A percentile compares a stretch with the other conserved stretches of the same genome.
phyloP scores from a whole-genome alignment of 2,329 filamentous ascomycete species.

The Camptophora hylomeconis region DNA sequence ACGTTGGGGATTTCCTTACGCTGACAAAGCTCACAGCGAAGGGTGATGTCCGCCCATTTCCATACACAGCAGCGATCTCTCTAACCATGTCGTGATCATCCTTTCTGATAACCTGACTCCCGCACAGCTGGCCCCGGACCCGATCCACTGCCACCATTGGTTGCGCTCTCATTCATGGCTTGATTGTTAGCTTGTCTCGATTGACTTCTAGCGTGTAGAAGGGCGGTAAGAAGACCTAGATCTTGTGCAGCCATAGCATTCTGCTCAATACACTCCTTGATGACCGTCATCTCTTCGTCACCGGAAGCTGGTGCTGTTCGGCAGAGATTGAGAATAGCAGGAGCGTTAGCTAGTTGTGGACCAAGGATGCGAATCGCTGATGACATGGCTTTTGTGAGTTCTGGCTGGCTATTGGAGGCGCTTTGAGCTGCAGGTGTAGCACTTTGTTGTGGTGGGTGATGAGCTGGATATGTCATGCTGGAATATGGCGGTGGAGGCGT shows the following conservation, averaged over 20 bases:
- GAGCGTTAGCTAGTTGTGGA: constrained; percentile 41
- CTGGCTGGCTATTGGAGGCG: too few relatives aligned
- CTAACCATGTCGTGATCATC: too few relatives aligned
- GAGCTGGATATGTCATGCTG: constrained; percentile 1
- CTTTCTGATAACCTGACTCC: too few relatives aligned
- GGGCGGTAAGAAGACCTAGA: constrained; percentile 29
- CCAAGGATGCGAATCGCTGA: constrained; percentile 54
- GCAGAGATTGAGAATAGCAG: constrained; percentile 57
- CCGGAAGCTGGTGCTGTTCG: constrained; percentile 56
- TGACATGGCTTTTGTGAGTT: constrained; percentile 38
- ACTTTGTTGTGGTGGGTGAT: not conserved
- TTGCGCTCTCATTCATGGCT: constrained; percentile 26
- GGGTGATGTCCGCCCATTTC: too few relatives aligned
- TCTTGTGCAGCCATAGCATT: constrained; percentile 55
- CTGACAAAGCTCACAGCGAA: too few relatives aligned
- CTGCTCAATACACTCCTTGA: constrained; percentile 53
- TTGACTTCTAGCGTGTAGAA: constrained; percentile 20
- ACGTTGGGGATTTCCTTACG: too few relatives aligned
- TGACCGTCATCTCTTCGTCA: constrained; percentile 59
- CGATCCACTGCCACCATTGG: too few relatives aligned
- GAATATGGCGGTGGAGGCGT: constrained; percentile 10
- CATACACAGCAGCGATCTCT: too few relatives aligned
- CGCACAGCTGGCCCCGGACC: too few relatives aligned
- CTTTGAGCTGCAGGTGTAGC: constrained; percentile 1
- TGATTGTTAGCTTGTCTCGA: constrained; percentile 1